Percentiles rank a stretch among this genome's conserved stretches.
These are phyloP conservation scores for Colletotrichum tamarilloi DNA, from an alignment of 2,329 filamentous ascomycete species.

Conservation along the genomic window DNA sequence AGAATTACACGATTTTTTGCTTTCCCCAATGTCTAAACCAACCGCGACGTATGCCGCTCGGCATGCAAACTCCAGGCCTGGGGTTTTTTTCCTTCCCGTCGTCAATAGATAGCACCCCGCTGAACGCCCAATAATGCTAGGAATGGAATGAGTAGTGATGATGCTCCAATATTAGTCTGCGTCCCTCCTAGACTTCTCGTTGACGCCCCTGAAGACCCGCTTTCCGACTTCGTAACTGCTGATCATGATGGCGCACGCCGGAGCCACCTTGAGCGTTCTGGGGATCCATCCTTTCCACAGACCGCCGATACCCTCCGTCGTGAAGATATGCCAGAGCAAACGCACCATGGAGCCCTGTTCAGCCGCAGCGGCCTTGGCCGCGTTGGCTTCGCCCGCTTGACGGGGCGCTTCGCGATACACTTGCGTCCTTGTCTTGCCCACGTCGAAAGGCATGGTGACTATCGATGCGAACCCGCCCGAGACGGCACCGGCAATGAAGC, in stretches of 20 bases:
- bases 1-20: constrained; percentile 20
- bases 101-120: constrained; percentile 26
- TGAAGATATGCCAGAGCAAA: constrained; percentile 91
- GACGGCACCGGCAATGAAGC: constrained; percentile 85
- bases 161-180: constrained; percentile 13
- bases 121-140: constrained; percentile 33
- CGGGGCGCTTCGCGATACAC: constrained; percentile 72
- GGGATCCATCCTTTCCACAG: constrained; percentile 94
- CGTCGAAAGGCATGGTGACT: constrained; percentile 94
- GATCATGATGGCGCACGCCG: constrained; percentile 99
- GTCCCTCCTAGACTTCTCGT: constrained; percentile 58
- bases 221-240: constrained; percentile 98
- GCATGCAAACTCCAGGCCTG: constrained; percentile 26
- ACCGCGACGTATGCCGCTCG: constrained; percentile 19
- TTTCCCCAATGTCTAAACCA: constrained; percentile 23
- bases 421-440: constrained; percentile 95
- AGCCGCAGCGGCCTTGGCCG: constrained; percentile 59
- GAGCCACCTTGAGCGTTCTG: constrained; percentile 91
- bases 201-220: constrained; percentile 82
- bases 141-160: constrained; percentile 16
- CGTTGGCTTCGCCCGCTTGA: constrained; percentile 46
- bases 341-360: constrained; percentile 83
- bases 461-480: constrained; percentile 89
- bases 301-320: constrained; percentile 82
- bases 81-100: constrained; percentile 1